Evolutionary conservation across 441 rosid species (phyloP).

Genomic region (Arabidopsis hybrid): DNA sequence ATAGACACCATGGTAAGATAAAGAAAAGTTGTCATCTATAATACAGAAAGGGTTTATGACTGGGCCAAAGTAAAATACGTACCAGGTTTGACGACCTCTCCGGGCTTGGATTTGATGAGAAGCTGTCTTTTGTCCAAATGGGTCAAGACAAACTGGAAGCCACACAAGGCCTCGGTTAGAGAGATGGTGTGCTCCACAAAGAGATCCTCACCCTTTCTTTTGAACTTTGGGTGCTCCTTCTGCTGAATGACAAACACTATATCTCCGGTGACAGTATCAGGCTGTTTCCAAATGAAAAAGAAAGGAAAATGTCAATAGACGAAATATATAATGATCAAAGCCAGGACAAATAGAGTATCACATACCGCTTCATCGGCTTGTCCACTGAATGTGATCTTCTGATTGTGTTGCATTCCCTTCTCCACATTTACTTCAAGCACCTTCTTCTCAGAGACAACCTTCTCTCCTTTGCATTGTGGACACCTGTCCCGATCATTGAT

Average conservation of each 20-base stretch:
- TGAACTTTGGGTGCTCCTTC: constrained; percentile 88
- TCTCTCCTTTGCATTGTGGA: constrained; percentile 91
- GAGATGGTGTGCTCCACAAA: constrained; percentile 80
- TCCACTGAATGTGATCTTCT: constrained; percentile 89
- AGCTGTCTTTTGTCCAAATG: constrained; percentile 93
- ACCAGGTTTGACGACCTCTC: constrained; percentile 97
- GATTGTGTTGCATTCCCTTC: constrained; percentile 95
- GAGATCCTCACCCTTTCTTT: constrained; percentile 88
- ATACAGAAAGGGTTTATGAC: background rate
- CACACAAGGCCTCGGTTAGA: constrained; percentile 89
- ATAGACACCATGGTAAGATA: background rate
- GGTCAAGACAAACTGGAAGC: constrained; percentile 81
- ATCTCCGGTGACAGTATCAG: constrained; percentile 90
- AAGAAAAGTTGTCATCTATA: background rate
- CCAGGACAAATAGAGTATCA: background rate
- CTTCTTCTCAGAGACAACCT: constrained; percentile 87
- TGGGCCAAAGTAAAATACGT: constrained; percentile 11
- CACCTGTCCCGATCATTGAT: constrained; percentile 90
- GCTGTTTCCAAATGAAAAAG: constrained; percentile 55
- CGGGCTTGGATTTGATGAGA: constrained; percentile 82
- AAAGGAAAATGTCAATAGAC: background rate
- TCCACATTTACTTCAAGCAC: constrained; percentile 91
- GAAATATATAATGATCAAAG: background rate
- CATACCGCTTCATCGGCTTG: constrained; percentile 96
- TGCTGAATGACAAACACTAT: constrained; percentile 88